These are phyloP conservation scores for Geosmithia flava DNA, from an alignment of 2,329 filamentous ascomycete species.

Conservation along the genomic window DNA sequence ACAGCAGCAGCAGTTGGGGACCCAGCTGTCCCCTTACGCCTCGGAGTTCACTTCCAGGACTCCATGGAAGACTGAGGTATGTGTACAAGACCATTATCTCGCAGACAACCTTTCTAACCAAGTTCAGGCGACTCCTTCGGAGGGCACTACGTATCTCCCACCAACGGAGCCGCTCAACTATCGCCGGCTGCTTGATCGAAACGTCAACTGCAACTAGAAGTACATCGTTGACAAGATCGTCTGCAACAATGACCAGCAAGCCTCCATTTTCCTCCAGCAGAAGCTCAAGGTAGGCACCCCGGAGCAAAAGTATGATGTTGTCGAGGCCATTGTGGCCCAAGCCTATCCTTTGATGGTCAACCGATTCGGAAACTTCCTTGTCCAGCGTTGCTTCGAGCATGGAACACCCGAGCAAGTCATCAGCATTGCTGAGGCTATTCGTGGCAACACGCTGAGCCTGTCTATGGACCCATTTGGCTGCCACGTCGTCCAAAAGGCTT, in stretches of 20 bases:
- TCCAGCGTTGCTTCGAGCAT: slow-evolving; percentile 98
- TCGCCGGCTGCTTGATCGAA: slow-evolving; percentile 84
- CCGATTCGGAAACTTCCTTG: slow-evolving; percentile 94
- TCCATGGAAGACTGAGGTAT: slow-evolving; percentile 44
- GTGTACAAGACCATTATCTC: slow-evolving; percentile 4
- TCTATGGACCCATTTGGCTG: slow-evolving; percentile 99
- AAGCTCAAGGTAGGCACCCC: slow-evolving; percentile 94
- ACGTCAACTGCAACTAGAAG: slow-evolving; percentile 97
- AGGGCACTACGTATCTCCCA: slow-evolving; percentile 67
- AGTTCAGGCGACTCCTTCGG: slow-evolving; percentile 31
- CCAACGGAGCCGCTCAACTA: slow-evolving; percentile 93
- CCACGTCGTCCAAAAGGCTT: slow-evolving; percentile 96
- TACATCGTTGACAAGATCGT: slow-evolving; percentile 99
- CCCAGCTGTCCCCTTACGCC: slow-evolving; percentile 59
- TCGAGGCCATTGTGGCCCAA: slow-evolving; percentile 89
- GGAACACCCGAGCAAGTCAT: slow-evolving; percentile 90
- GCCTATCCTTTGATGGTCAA: slow-evolving; percentile 97
- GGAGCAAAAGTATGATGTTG: slow-evolving; percentile 95
- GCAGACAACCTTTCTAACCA: slow-evolving; percentile 5
- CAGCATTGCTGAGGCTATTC: slow-evolving; percentile 86
- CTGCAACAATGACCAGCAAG: slow-evolving; percentile 97
- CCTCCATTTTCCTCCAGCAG: slow-evolving; percentile 96
- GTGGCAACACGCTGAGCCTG: slow-evolving; percentile 82
- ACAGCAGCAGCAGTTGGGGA: slow-evolving; percentile 45
- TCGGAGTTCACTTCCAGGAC: slow-evolving; percentile 56